Base-by-base conservation (phyloP, 1,284 basidiomycete genomes). In the Ceratobasidium sp. region DNA sequence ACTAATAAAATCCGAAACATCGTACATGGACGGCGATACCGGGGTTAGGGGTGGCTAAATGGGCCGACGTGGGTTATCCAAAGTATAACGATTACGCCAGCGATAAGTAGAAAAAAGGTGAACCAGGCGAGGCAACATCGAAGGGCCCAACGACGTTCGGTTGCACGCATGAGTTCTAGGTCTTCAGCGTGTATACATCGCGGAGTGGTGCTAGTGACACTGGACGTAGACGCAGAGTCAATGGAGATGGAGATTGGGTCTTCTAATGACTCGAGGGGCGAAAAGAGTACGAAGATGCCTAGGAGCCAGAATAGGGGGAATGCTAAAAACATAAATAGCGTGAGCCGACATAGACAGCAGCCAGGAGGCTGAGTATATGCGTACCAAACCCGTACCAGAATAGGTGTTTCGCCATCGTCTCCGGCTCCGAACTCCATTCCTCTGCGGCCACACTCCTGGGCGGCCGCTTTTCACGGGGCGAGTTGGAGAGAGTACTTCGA, bases 361-460 rank as follows among this genome's bases (percentile, higher is more conserved):
- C 2, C 17, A 47, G 45, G 24, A 19, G 17, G 24, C 11, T 9
- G 22, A 69, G 17, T 56, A 41, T 44, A 64, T 45, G 73, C 75
- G 53, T 59, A 75, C 75, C 57, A 51, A 76, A 76, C n/a, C 73
- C 75, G n/a, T 72, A 75, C 45, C 57, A 44, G 29, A 75, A 75
- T 36, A 76, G 53, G 56, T 72, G 71, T 44, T 72, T 63, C 14
- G 73, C 45, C 29, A 71, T 41, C 24, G 73, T 75, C 19, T 36
- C 11, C 22, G 75, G 75, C 44, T 75, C 75, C 31, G 51, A 47
- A 41, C 45, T 36, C 15, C 4, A 27, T 15, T 33, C 27, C 56
- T 41, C 36, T 41, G 6, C 36, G 6, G 11, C 11, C 4, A 41
- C 36, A 4, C 36, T 41, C 36, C 36, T 41, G 6, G 36, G 11